Evolutionary conservation across 768 basidiomycete genomes (phyloP), one percentile per base, ranked within the genome.

Genomic region (Termitomyces titanicus): DNA sequence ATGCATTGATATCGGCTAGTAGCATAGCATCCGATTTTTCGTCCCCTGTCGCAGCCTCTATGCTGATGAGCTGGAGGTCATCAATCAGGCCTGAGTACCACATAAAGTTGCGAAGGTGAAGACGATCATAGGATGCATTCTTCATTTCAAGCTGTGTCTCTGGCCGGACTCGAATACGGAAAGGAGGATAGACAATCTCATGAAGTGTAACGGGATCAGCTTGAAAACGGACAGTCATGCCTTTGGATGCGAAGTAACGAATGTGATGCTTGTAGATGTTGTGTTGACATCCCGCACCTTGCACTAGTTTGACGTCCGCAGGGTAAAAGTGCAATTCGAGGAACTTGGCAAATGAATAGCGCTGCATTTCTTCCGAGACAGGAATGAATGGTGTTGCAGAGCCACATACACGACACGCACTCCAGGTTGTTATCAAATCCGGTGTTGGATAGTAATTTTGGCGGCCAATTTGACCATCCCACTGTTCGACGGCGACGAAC

Each of bases 281-380:
- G 71, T 99, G 97, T 53, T 88, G 82, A 66, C 97, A 98, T 3
- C 87, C 88, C 31, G 93, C 92, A 9, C 90, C 92, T 63, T 85
- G 88, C n/a, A 92, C 84, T 46, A 92, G 76, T 63, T 85, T 80
- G 64, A 94, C 85, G 59, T 92, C 85, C 33, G 92, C 84, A 29
- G 94, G 94, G 70, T 98, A 97, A 70, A 98, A 98, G 66, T 94
- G 90, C 25, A 96, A 83, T 66, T 99, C 96, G 27, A 99, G 80
- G 69, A 96, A 98, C 63, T 97, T 95, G 34, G 89, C 92, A 67
- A 98, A 96, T 5, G 95, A 98, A 67, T 96, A 94, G 53, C 88
- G 77, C 64, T 92, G 89, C 79, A 95, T 94, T 68, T 96, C 94
- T 62, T 92, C 88, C 2, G 92, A 92, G 37, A 93, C 85, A 5